Evolutionary conservation across 2,329 filamentous ascomycete species (phyloP).

Genomic region (Neofusicoccum ribis): DNA sequence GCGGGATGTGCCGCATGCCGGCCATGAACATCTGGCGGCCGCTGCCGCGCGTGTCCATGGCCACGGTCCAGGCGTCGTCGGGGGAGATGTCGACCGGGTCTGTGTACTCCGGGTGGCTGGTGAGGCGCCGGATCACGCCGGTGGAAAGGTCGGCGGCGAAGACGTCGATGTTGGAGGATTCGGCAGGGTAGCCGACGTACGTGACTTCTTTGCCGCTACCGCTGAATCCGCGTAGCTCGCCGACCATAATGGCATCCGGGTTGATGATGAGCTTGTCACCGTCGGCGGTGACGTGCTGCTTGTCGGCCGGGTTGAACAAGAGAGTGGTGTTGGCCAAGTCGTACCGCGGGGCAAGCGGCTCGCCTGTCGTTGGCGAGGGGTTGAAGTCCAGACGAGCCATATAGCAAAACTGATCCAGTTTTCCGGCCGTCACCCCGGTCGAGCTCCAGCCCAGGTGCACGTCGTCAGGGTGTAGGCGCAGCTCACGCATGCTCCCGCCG

Average conservation of each 20-base stretch:
- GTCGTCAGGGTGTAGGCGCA: conserved; percentile 50
- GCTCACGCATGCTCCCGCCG: conserved; percentile 42
- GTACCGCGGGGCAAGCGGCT: conserved; percentile 35
- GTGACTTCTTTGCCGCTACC: conserved; percentile 44
- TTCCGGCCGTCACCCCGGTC: conserved; percentile 29
- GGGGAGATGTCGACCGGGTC: conserved; percentile 47
- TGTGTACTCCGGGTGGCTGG: conserved; percentile 46
- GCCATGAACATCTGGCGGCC: conserved; percentile 46
- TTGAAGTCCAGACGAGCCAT: conserved; percentile 47
- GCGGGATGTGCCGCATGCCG: conserved; percentile 45
- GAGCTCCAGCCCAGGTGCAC: conserved; percentile 47
- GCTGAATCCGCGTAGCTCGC: conserved; percentile 49
- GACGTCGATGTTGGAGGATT: conserved; percentile 50
- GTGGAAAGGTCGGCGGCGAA: conserved; percentile 45
- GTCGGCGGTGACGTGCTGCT: conserved; percentile 25
- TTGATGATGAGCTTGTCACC: conserved; percentile 35
- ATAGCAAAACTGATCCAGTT: conserved; percentile 34
- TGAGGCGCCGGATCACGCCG: conserved; percentile 45
- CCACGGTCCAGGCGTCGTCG: conserved; percentile 46
- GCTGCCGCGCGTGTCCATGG: conserved; percentile 47
- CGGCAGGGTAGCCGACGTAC: conserved; percentile 43
- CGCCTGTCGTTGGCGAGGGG: conserved; percentile 31
- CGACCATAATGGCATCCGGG: conserved; percentile 37
- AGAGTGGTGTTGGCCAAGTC: conserved; percentile 44
- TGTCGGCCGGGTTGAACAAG: conserved; percentile 30